phyloP scores from a whole-genome alignment of 371 early-diverging fungal species.

The Mortierella sp. region DNA sequence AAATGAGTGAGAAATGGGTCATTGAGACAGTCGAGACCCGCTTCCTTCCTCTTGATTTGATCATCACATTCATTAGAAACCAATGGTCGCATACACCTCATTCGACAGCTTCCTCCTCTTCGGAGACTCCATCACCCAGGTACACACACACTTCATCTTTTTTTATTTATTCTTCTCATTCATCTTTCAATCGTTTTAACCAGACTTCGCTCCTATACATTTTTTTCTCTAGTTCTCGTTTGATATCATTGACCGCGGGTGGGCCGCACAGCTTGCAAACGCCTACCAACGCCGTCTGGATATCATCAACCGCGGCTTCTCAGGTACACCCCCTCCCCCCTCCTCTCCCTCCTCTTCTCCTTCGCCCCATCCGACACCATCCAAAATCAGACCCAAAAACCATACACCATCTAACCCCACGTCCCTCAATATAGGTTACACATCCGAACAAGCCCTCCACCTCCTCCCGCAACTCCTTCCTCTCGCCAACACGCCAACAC shows the following conservation, averaged over 20 bases:
- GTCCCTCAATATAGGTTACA: slow-evolving; percentile 67
- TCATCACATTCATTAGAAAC: not conserved
- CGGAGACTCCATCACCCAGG: slow-evolving; percentile 86
- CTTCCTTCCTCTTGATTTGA: not conserved
- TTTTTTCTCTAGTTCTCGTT: slow-evolving; percentile 66
- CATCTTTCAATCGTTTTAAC: too few species aligned
- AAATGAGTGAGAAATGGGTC: too few species aligned
- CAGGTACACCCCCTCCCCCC: slow-evolving; percentile 59
- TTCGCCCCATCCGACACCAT: not conserved
- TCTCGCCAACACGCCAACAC: slow-evolving; percentile 26
- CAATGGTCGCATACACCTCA: slow-evolving; percentile 36
- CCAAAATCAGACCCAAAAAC: not conserved
- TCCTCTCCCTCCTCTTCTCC: too few species aligned
- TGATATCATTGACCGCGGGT: slow-evolving; percentile 74
- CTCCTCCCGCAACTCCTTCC: slow-evolving; percentile 72
- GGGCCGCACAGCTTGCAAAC: slow-evolving; percentile 76
- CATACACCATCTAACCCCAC: too few species aligned
- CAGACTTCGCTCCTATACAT: not conserved
- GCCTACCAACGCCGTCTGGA: slow-evolving; percentile 82
- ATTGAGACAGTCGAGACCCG: not conserved
- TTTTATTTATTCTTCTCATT: too few species aligned
- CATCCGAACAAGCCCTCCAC: slow-evolving; percentile 76
- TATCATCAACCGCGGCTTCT: slow-evolving; percentile 85
- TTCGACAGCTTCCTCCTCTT: slow-evolving; percentile 61
- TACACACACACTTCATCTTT: slow-evolving; percentile 15